Percentiles rank a stretch among this genome's conserved stretches.
Evolutionary conservation across 345 rosid genomes (phyloP).

Genomic region (Carallia brachiata): DNA sequence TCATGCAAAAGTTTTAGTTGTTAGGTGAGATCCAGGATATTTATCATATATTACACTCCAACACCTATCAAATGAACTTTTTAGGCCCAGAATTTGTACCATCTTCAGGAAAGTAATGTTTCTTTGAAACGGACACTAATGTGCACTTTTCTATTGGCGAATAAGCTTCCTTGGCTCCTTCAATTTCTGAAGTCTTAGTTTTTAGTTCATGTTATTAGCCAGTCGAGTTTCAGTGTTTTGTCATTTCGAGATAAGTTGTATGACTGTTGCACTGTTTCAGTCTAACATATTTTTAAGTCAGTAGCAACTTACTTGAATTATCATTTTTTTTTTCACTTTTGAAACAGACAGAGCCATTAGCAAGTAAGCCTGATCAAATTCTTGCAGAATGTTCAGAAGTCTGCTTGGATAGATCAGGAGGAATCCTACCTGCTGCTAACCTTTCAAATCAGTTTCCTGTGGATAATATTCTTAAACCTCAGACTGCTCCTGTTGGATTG

Average conservation of each 20-base stretch:
- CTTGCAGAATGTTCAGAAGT: slow-evolving; percentile 34
- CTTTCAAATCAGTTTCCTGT: slow-evolving; percentile 36
- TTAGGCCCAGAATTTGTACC: too few species aligned
- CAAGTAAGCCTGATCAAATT: slow-evolving; percentile 28
- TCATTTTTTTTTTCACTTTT: neutral
- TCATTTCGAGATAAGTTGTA: too few species aligned
- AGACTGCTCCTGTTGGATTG: slow-evolving; percentile 32
- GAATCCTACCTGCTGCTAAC: slow-evolving; percentile 23
- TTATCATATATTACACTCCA: too few species aligned
- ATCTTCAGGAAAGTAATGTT: neutral
- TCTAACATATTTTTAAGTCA: neutral
- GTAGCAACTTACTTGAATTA: slow-evolving; percentile 5
- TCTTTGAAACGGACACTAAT: neutral
- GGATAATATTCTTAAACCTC: slow-evolving; percentile 28
- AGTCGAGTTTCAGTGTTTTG: too few species aligned
- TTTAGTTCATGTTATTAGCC: too few species aligned
- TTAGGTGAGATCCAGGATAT: too few species aligned
- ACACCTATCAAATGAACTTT: neutral
- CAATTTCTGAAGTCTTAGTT: too few species aligned
- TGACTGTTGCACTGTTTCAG: neutral
- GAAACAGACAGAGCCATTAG: slow-evolving; percentile 29
- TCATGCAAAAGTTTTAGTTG: too few species aligned
- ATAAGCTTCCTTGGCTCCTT: too few species aligned
- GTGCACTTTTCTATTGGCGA: neutral
- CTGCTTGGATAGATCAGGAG: slow-evolving; percentile 26